Base-by-base conservation (phyloP, 2,329 filamentous ascomycete species). In the Decorospora gaudefroyi region DNA sequence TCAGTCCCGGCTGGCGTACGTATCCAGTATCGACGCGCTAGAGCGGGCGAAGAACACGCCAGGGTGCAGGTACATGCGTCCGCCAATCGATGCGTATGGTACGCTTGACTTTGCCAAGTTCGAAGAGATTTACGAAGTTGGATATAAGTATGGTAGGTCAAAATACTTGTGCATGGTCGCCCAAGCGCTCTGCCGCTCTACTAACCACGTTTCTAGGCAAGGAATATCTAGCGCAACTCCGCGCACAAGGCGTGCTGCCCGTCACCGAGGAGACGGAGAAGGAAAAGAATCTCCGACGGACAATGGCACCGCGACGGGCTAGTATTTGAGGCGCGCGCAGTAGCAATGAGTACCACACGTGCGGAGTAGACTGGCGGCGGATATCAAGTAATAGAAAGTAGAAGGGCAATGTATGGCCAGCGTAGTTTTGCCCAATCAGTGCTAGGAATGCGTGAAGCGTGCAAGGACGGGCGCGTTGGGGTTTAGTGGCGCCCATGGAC, bases 71-170 rank as follows among this genome's bases (percentile, higher is more conserved):
- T 99, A 99, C 70, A 95, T 99, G 89, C 83, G 93, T 1, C 95
- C 95, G 4, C 93, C 93, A 0, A 87, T 99, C 51, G 93, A 97
- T 64, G 80, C 83, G 1, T 99, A 96, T 60, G 93, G 91, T 4
- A 99, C 93, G 1, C 76, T 99, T 19, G 93, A 99, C 46, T 99
- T 99, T 75, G 88, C 85, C 50, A 96, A 95, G 70, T 99, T 99
- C 70, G 92, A 97, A 62, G 95, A 99, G 77, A 92, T 99, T 40
- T 96, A 95, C 64, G 79, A 87, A 57, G 80, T 96, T 8, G 95
- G 93, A 1, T 95, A 96, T 71, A 79, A 81, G 41, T 99, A 85
- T 64, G 93, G 49, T 43, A 42, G n/a, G 47, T 36, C 22, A 32
- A 7, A 19, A 28, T 9, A 38, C 15, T 40, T 32, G 37, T 23